Percentiles rank a stretch among this genome's conserved stretches.
Conservation (phyloP, 2,329 filamentous ascomycete genomes). For the Pseudogymnoascus sp. region DNA sequence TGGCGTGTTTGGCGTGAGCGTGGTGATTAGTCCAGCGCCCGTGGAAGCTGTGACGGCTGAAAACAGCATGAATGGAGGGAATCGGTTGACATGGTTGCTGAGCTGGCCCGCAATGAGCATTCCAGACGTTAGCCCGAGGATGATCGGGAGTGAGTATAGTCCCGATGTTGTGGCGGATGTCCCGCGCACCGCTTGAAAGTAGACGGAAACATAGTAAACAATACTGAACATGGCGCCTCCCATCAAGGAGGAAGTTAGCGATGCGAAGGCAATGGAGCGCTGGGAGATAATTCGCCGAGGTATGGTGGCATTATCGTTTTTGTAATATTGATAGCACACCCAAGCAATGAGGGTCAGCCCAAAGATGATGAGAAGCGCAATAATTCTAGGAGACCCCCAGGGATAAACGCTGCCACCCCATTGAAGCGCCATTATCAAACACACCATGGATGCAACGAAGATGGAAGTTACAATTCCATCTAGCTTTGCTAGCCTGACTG, state of each 20-base stretch:
- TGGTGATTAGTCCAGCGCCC: conserved; percentile 33
- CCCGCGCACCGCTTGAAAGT: conserved; percentile 37
- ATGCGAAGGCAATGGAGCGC: conserved; percentile 27
- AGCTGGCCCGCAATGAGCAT: conserved; percentile 26
- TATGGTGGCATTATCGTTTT: conserved; percentile 27
- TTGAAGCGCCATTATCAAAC: conserved; percentile 26
- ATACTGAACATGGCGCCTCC: conserved; percentile 22
- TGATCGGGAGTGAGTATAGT: conserved; percentile 28
- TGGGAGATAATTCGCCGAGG: conserved; percentile 29
- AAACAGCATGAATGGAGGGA: conserved; percentile 21
- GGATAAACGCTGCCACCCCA: conserved; percentile 37
- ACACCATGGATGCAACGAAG: conserved; percentile 24
- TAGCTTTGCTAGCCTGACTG: conserved; percentile 41
- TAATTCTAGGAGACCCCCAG: conserved; percentile 28
- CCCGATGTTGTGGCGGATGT: conserved; percentile 32
- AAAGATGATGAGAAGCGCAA: conserved; percentile 26
- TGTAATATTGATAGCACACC: conserved; percentile 23
- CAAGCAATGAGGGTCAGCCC: conserved; percentile 15
- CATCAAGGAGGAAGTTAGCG: conserved; percentile 29
- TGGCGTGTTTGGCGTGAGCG: conserved; percentile 27
- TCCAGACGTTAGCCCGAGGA: conserved; percentile 24
- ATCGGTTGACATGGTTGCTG: conserved; percentile 24
- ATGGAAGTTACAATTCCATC: conserved; percentile 28
- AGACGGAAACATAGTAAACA: conserved; percentile 36
- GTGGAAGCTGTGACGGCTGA: conserved; percentile 35